Evolutionary conservation across 306 rosid genomes (phyloP), one percentile per base, ranked within the genome.

Genomic region (Rosa chinensis): DNA sequence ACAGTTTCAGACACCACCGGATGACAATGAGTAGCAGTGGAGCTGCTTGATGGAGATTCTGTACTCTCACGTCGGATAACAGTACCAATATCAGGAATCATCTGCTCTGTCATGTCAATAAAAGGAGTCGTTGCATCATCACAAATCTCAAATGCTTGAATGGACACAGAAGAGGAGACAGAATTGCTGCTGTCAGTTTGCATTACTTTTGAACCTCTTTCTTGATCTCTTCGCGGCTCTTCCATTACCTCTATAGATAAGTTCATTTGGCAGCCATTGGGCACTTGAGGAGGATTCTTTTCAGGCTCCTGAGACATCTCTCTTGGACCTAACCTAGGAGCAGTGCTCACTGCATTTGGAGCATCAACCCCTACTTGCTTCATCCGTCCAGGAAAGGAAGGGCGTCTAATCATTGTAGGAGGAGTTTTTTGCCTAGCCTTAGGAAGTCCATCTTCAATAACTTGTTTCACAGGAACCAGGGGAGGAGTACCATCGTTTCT

Each of bases 391-490:
- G 91, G 85, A 86, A 90, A 91, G 25, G 98, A 77, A 37, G 89
- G 79, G 42, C 94, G 90, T 77, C 87, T 84, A 53, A 85, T 88
- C 69, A 88, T 74, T 78, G 73, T 82, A n/a, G 99, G 96, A 35
- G 99, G 98, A 18, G 96, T 96, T 87, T 81, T 85, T 86, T 86
- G 97, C 86, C 93, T 87, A 50, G 89, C 80, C 82, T 80, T 96
- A 17, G 90, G 80, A 90, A 87, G 76, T 77, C 96, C 97, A 78
- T 91, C 98, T 74, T 86, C 99, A 72, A 82, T 87, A 71, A 80
- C 78, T 77, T 84, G 97, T 84, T 93, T 96, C 45, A 76, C 35
- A 67, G 90, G 80, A 64, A 74, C 81, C 75, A 85, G 84, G 68
- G 91, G 89, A 53, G 92, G 90, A 72, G 88, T 88, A 77, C 78